Evolutionary conservation across 805 yeast genomes (phyloP).

Genomic region (Peterozyma xylosa): DNA sequence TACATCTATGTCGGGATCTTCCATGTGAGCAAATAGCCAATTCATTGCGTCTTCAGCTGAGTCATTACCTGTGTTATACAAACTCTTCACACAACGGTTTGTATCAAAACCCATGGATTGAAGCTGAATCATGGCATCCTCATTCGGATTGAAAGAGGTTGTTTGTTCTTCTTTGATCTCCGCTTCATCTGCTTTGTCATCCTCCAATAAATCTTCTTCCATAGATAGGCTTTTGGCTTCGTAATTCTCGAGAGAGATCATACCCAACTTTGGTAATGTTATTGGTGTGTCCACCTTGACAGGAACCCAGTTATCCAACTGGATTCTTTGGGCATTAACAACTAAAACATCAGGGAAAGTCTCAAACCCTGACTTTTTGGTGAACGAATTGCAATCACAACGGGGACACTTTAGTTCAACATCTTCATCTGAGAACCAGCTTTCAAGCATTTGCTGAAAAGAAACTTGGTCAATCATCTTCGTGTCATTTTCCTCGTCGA

Average conservation of each 20-base stretch:
- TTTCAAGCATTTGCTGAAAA: conserved; percentile 40
- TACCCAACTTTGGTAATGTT: conserved; percentile 29
- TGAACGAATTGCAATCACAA: conserved; percentile 32
- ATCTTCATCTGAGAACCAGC: conserved; percentile 38
- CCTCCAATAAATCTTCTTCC: conserved; percentile 31
- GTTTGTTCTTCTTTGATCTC: conserved; percentile 8
- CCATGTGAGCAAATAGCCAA: conserved; percentile 87
- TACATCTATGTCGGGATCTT: conserved; percentile 69
- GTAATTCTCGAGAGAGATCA: conserved; percentile 29
- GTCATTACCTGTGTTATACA: conserved; percentile 64
- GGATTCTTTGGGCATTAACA: conserved; percentile 71
- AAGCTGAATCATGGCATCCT: conserved; percentile 44
- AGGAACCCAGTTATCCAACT: conserved; percentile 86
- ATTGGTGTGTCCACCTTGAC: conserved; percentile 73
- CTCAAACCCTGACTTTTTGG: conserved; percentile 41
- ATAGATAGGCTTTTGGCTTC: conserved; percentile 10
- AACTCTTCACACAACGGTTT: conserved; percentile 55
- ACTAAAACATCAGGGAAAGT: conserved; percentile 68
- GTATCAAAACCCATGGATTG: conserved; percentile 85
- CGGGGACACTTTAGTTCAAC: conserved; percentile 59
- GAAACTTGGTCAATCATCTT: conserved; percentile 40
- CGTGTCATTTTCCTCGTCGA: conserved; percentile 32
- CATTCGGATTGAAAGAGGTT: conserved; percentile 43
- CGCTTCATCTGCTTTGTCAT: conserved; percentile 22
- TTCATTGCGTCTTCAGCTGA: conserved; percentile 71